Base-by-base conservation (phyloP, 169 alveolate genomes). In the Plasmodium gonderi region DNA sequence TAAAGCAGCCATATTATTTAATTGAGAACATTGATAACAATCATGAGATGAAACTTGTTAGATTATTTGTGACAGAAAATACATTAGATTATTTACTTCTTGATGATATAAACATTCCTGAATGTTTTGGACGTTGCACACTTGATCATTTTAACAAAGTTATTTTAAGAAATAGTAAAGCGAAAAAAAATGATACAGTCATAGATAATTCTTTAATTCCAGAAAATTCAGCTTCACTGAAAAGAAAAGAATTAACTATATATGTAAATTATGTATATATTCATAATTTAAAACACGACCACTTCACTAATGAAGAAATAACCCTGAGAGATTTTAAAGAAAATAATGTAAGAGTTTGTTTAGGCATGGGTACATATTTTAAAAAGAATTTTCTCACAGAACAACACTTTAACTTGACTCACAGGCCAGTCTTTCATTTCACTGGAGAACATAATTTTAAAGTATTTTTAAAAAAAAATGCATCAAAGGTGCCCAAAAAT, bases 1-100 rank as follows among this genome's bases (percentile, higher is more conserved):
- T 83, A 36, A 83, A 83, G 44, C 92, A 83, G 26, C 92, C 92
- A 31, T 83, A 83, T 29, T 83, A 83, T 64, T 44, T 83, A n/a
- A 69, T 83, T 17, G 7, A 49, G n/a, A 83, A 83, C 26, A 72
- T 83, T 0, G 78, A 69, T 29, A 49, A 69, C 4, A 69, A 14
- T 7, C 31, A 72, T 51, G 14, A 69, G n/a, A 49, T 36, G 9
- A 69, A 83, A 42, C 20, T 69, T 1, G 9, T 51, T 45, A 9
- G 92, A 47, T 42, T 83, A 20, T 83, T 83, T 36, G 40, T 83
- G 6, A 83, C 83, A 11, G 92, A 83, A 36, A 17, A 11, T 12
- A 83, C 92, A 12, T 33, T 83, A 14, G 78, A 72, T 6, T 83
- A 83, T 72, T 60, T 83, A 11, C 60, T 83, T 26, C 49, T 83